A percentile compares a stretch with the other conserved stretches of the same genome.
Conservation (phyloP, 768 basidiomycete species). For the Pisolithus albus region DNA sequence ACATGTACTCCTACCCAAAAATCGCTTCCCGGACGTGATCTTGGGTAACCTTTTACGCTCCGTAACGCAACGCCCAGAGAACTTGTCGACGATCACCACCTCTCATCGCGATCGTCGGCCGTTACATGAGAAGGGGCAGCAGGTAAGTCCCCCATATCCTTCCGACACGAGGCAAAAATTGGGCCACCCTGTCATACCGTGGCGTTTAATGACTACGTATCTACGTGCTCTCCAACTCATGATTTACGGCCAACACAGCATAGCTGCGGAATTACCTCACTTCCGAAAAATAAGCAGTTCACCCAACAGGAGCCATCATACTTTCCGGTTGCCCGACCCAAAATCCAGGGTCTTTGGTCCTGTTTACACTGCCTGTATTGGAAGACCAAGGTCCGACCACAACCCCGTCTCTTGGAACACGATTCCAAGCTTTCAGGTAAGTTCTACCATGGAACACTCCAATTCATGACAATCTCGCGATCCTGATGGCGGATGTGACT, state of each 20-base stretch:
- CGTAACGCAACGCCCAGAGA: too few species aligned
- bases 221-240: neutral
- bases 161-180: neutral
- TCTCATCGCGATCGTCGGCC: too few species aligned
- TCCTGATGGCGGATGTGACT: neutral
- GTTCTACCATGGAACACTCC: neutral
- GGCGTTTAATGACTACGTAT: neutral
- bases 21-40: too few species aligned
- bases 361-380: too few species aligned
- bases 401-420: neutral
- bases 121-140: neutral
- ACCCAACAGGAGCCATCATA: too few species aligned
- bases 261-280: neutral
- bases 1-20: too few species aligned
- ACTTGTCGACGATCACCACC: too few species aligned
- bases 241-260: slow-evolving; percentile 1
- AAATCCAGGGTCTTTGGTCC: too few species aligned
- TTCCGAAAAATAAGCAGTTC: neutral
- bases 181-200: neutral
- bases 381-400: too few species aligned
- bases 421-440: neutral
- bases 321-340: too few species aligned
- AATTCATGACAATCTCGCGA: neutral
- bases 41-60: too few species aligned
- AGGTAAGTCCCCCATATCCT: neutral